phyloP scores from a whole-genome alignment of 108 stramenopile species.

The Stephanodiscus triporus region DNA sequence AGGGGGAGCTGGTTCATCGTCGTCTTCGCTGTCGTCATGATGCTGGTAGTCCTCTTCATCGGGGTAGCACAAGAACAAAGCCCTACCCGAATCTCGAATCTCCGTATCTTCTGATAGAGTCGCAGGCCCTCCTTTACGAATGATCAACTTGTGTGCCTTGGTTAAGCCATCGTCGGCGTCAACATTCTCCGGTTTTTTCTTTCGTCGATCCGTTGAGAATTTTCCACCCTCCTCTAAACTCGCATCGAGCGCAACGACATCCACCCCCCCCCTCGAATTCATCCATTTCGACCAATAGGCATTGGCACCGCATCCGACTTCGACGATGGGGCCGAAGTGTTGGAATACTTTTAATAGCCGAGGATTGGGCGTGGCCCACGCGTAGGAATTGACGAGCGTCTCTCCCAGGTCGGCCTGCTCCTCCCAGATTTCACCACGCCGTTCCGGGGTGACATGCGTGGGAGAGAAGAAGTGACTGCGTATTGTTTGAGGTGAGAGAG shows the following conservation, averaged over 20 bases:
- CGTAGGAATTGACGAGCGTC: conserved; percentile 66
- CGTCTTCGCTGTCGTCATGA: conserved; percentile 36
- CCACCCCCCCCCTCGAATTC: conserved; percentile 60
- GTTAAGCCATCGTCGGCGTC: conserved; percentile 10
- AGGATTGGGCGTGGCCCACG: conserved; percentile 83
- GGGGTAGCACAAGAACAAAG: conserved; percentile 88
- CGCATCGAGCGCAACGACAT: conserved; percentile 78
- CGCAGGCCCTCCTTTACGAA: conserved; percentile 70
- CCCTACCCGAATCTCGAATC: conserved; percentile 47
- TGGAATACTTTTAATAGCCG: conserved; percentile 61
- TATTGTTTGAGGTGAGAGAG: conserved; percentile 45
- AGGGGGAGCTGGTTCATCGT: conserved; percentile 19
- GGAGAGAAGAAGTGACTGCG: conserved; percentile 68
- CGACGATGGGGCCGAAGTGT: conserved; percentile 77
- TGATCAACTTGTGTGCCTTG: conserved; percentile 25
- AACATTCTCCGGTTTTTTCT: conserved; percentile 14
- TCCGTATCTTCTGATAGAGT: conserved; percentile 55
- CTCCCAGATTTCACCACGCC: conserved; percentile 80
- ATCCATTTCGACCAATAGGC: conserved; percentile 80
- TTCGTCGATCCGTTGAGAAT: conserved; percentile 24
- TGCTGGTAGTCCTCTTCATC: conserved; percentile 72
- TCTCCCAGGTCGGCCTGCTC: conserved; percentile 84
- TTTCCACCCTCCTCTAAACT: conserved; percentile 62
- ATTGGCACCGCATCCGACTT: conserved; percentile 86
- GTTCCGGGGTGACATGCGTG: conserved; percentile 47